A percentile compares a stretch with the other conserved stretches of the same genome.
Conservation (phyloP, 2,329 filamentous ascomycete genomes). For the Parafenestella ontariensis region DNA sequence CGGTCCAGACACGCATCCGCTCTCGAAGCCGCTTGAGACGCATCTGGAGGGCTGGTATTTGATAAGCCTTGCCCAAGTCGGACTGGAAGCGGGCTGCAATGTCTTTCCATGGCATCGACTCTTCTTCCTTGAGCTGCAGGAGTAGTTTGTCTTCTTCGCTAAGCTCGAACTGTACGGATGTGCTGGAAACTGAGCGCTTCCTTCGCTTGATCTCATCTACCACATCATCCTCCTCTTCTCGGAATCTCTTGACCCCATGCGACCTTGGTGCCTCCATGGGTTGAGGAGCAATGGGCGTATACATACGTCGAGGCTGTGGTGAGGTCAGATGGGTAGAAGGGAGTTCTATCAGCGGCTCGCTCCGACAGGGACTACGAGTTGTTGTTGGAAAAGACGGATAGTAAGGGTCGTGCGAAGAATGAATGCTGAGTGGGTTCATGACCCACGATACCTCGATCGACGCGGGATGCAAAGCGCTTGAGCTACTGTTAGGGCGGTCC, state of each 20-base stretch:
- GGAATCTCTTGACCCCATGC: conserved; percentile 45
- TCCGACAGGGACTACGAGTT: conserved; percentile 40
- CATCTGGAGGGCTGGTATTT: conserved; percentile 63
- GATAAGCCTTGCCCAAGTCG: conserved; percentile 57
- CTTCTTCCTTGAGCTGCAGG: conserved; percentile 60
- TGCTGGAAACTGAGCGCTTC: conserved; percentile 50
- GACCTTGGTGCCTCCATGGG: conserved; percentile 44
- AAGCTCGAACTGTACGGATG: conserved; percentile 49
- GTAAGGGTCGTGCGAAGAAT: conserved; percentile 39
- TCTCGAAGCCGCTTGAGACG: conserved; percentile 60
- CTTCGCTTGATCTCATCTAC: conserved; percentile 48
- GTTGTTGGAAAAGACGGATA: conserved; percentile 38
- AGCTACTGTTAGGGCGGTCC: conserved; percentile 51
- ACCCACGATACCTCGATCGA: conserved; percentile 49
- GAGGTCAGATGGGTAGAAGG: conserved; percentile 32
- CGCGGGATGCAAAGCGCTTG: conserved; percentile 52
- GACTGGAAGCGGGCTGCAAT: conserved; percentile 59
- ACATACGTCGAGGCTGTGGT: conserved; percentile 52
- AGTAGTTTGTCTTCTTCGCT: conserved; percentile 60
- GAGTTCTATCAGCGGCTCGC: conserved; percentile 41
- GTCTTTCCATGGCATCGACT: conserved; percentile 62
- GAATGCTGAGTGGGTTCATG: conserved; percentile 51
- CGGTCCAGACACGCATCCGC: conserved; percentile 59
- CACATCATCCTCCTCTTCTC: conserved; percentile 46
- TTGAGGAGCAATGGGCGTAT: conserved; percentile 54